Evolutionary conservation across 345 rosid species (phyloP).

Genomic region (Abelmoschus esculentus): DNA sequence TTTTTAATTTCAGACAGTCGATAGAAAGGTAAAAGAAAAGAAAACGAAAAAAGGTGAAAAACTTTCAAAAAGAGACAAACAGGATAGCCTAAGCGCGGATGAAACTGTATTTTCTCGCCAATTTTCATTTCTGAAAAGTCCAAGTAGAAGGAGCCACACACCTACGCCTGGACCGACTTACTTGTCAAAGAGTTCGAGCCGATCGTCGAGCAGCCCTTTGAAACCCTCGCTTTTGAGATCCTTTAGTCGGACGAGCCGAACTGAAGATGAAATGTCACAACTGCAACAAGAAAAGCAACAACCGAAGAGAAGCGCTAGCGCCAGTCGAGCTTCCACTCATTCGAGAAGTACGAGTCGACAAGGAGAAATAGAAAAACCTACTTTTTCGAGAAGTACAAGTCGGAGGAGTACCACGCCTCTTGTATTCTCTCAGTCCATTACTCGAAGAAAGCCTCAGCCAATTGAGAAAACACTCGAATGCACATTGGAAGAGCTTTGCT

Average conservation of each 20-base stretch:
- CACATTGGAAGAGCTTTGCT: constrained; percentile 70
- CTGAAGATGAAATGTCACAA: not conserved
- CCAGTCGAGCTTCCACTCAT: not conserved
- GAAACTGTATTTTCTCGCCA: constrained; percentile 36
- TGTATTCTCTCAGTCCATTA: constrained; percentile 59
- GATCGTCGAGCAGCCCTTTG: constrained; percentile 17
- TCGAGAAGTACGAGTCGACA: constrained; percentile 14
- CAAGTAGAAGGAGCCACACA: constrained; percentile 40
- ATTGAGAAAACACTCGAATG: constrained; percentile 60
- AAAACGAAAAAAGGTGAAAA: constrained; percentile 18
- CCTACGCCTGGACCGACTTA: constrained; percentile 38
- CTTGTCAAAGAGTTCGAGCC: constrained; percentile 21
- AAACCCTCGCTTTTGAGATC: constrained; percentile 17
- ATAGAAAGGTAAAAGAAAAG: constrained; percentile 20
- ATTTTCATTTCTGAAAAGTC: constrained; percentile 14
- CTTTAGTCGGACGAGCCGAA: constrained; percentile 23
- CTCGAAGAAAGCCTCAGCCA: constrained; percentile 48
- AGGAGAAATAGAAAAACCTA: constrained; percentile 3
- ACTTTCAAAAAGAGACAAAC: constrained; percentile 16
- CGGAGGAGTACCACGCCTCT: constrained; percentile 45
- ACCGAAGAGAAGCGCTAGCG: not conserved
- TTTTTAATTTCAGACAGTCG: constrained; percentile 11
- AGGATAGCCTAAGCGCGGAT: constrained; percentile 25
- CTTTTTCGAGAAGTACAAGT: constrained; percentile 34
- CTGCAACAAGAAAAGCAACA: not conserved